Base-by-base conservation (phyloP, 1,284 basidiomycete species). In the Pseudomicrostroma phylloplanum region DNA sequence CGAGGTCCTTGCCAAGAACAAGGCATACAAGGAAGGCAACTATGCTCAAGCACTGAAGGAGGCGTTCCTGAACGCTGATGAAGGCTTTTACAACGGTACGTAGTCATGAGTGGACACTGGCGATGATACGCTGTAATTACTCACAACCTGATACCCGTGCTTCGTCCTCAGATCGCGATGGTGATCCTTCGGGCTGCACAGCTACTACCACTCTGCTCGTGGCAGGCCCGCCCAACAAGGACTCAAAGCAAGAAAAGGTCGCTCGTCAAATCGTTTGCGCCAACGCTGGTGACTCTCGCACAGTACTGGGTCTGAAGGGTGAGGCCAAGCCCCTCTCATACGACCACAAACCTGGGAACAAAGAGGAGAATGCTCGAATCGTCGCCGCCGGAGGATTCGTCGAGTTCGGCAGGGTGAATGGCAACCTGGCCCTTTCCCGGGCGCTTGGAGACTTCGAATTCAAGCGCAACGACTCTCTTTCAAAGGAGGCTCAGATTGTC, bases 381-480 rank as follows among this genome's bases (percentile, higher is more conserved):
- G 84, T 86, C 23, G 86, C 85, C 49, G 96, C 93, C n/a, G 96
- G 96, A 58, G 96, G 96, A 55, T 98, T 91, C 76, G 89, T 99
- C 67, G 93, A 98, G 80, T 96, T 88, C 80, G 93, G 92, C 51
- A 89, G 96, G 62, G 96, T 98, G 46, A 98, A 98, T 79, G 96
- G 96, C 67, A 98, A 98, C 79, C 86, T 99, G 61, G 94, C 96
- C 0, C 82, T 98, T 49, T 96, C 93, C 21, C 85, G 96, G 72
- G 96, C 96, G 1, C 84, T 99, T 30, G 96, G 96, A 61, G 96
- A 99, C 80, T 98, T 98, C 78, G 92, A 96, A 74, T 99, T 96
- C 84, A 99, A 99, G 85, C 92, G 94, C 81, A 94, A 93, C 78
- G 85, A 85, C 58, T 82, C 85, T 11, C 81, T 97, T 17, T 81